phyloP scores from a whole-genome alignment of 345 rosid genomes.

The Eucalyptus coolabah region DNA sequence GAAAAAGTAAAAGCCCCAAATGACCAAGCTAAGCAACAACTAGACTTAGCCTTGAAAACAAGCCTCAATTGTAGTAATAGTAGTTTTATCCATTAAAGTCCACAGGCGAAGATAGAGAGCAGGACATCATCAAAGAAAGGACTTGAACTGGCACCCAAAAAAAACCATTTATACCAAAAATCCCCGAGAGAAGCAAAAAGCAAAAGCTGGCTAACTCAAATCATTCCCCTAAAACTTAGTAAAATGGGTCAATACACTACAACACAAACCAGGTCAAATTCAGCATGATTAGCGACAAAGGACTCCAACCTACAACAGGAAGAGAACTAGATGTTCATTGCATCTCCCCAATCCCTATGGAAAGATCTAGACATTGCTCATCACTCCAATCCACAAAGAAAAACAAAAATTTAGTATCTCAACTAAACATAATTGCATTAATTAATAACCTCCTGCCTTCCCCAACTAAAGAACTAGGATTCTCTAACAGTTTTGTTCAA shows the following conservation, averaged over 20 bases:
- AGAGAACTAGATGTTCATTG: background rate
- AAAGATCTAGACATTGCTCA: background rate
- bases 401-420: background rate
- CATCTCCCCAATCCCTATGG: background rate
- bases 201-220: background rate
- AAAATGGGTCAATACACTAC: background rate
- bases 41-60: background rate
- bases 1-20: background rate
- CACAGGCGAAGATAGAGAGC: background rate
- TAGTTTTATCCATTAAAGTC: background rate
- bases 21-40: background rate
- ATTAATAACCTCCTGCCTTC: background rate
- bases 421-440: background rate
- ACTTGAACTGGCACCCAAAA: background rate
- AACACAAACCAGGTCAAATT: background rate
- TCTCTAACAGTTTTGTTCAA: background rate
- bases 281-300: background rate
- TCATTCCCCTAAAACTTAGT: background rate
- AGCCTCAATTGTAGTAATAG: background rate
- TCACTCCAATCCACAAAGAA: background rate
- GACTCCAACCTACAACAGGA: background rate
- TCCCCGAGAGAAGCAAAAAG: background rate
- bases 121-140: background rate
- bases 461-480: background rate
- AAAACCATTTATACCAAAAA: background rate